phyloP scores from a whole-genome alignment of 371 early-diverging fungal genomes.

The Conidiobolus incongruus region DNA sequence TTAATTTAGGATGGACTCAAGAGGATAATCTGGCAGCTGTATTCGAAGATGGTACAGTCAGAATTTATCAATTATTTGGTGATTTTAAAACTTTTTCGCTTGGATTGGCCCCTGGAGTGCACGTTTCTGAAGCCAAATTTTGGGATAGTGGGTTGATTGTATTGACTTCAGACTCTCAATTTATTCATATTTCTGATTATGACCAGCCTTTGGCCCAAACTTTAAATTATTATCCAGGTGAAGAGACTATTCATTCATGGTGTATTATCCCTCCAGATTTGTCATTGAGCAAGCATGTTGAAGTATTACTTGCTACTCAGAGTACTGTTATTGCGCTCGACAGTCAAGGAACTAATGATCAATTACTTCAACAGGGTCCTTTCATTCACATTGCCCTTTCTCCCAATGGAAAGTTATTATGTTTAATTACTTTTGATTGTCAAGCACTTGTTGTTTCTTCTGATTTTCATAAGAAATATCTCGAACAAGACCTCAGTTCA shows the following conservation, averaged over 20 bases:
- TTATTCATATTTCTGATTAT: constrained; percentile 62
- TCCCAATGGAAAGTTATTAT: constrained; percentile 79
- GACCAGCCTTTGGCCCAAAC: constrained; percentile 57
- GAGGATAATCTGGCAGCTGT: constrained; percentile 71
- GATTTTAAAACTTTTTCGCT: constrained; percentile 57
- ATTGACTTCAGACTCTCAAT: constrained; percentile 50
- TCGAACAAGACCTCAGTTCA: constrained; percentile 31
- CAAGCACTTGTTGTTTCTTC: constrained; percentile 83
- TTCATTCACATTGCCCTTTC: constrained; percentile 71
- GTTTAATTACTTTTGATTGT: constrained; percentile 57
- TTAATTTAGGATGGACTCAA: constrained; percentile 76
- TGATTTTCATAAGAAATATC: constrained; percentile 79
- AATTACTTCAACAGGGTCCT: constrained; percentile 73
- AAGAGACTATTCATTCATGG: constrained; percentile 58
- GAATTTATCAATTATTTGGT: constrained; percentile 62
- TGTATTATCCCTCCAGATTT: constrained; percentile 68
- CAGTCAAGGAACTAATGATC: constrained; percentile 56
- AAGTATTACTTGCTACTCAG: constrained; percentile 60
- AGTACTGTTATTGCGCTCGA: constrained; percentile 63
- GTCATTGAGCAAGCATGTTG: constrained; percentile 70
- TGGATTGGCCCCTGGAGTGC: constrained; percentile 56
- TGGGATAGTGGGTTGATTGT: constrained; percentile 81
- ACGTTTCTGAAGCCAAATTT: constrained; percentile 61
- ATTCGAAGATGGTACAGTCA: constrained; percentile 67
- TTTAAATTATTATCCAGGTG: constrained; percentile 15